Evolutionary conservation across 164 flowering plant genomes (phyloP), one percentile per base, ranked within the genome.

Genomic region (Magnolia sinica): DNA sequence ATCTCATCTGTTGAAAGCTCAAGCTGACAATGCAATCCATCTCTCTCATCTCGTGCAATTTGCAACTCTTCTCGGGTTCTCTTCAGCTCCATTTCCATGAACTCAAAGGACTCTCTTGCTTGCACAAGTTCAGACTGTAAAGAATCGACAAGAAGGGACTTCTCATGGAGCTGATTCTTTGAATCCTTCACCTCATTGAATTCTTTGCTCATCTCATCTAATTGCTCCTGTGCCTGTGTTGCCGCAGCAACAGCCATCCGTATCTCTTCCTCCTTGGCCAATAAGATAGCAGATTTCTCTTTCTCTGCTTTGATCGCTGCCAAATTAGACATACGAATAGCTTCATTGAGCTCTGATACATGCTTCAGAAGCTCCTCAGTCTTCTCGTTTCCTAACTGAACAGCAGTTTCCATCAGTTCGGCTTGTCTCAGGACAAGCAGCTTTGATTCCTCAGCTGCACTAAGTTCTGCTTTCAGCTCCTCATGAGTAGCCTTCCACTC

Each of bases 261-360:
- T 65, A 86, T 64, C 79, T 81, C 84, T 8, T 74, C 78, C 24
- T 85, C 84, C 73, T 86, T 86, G 67, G 79, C 82, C 24, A 76
- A 69, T 64, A 86, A 50, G 51, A 81, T 5, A 16, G n/a, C 70
- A 23, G 71, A 22, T 22, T 82, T 83, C 68, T 81, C 84, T 73
- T 83, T 83, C 59, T 87, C 90, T 18, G 80, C 77, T 55, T 85
- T 87, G 7, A 50, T 66, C 31, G 84, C 84, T 68, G 76, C 77
- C 79, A 77, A n/a, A 50, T 86, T 83, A 22, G 76, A 78, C 59
- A 50, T 29, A 73, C 45, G 69, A 71, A 85, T 70, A 75, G 82
- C 80, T 67, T 87, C 87, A 67, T 82, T 82, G 66, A 90, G 86
- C 79, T 84, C 86, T 8, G 81, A 70, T 7, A 84, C 79, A 16